Evolutionary conservation across 805 yeast genomes (phyloP).

Genomic region (Candida tallmaniae): DNA sequence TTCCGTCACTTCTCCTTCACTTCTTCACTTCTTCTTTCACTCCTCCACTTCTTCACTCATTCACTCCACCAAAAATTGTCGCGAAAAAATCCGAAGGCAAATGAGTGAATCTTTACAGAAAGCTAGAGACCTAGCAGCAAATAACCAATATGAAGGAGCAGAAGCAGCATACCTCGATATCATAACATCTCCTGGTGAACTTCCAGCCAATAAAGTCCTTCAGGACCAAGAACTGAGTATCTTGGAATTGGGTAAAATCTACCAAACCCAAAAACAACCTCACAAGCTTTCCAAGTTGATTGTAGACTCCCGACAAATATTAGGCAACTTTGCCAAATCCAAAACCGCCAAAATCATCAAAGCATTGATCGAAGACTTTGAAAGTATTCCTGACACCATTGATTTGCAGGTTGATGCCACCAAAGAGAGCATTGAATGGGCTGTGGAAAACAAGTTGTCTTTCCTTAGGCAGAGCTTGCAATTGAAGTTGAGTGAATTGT

Average conservation of each 20-base stretch:
- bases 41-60: too few species aligned
- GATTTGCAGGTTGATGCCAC: slow-evolving; percentile 72
- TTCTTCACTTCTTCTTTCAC: too few species aligned
- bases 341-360: slow-evolving; percentile 90
- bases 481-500: slow-evolving; percentile 73
- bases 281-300: slow-evolving; percentile 58
- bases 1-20: too few species aligned
- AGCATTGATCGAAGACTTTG: slow-evolving; percentile 73
- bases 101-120: slow-evolving; percentile 33
- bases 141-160: slow-evolving; percentile 50
- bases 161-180: slow-evolving; percentile 56
- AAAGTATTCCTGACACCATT: slow-evolving; percentile 53
- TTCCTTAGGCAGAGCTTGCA: slow-evolving; percentile 87
- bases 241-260: slow-evolving; percentile 69
- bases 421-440: slow-evolving; percentile 82
- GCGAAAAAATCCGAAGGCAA: too few species aligned
- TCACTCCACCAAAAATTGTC: too few species aligned
- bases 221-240: slow-evolving; percentile 62
- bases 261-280: slow-evolving; percentile 45
- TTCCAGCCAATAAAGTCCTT: slow-evolving; percentile 19
- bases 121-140: slow-evolving; percentile 57
- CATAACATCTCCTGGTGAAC: slow-evolving; percentile 12
- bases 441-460: slow-evolving; percentile 73
- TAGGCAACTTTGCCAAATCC: slow-evolving; percentile 82
- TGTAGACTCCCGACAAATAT: slow-evolving; percentile 61